Base-by-base conservation (phyloP, 768 basidiomycete species). In the Tulasnella sp. region DNA sequence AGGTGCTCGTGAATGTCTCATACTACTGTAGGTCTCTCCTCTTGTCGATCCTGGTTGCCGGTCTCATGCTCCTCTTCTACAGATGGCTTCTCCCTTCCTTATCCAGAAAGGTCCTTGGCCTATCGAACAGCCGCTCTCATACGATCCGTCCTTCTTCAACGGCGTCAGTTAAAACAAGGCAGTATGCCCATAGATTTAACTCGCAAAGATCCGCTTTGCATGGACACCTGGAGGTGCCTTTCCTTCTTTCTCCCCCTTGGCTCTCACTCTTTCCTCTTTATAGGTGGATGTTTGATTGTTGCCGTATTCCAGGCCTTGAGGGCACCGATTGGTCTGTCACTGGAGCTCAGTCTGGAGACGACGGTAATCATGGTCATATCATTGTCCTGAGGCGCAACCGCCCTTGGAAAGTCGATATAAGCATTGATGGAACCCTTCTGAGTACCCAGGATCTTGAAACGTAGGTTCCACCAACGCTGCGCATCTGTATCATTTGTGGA, bases 221-320 rank as follows among this genome's bases (percentile, higher is more conserved):
- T 91, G 88, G 88, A 91, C 65, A 84, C 84, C 6, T 90, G 84
- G 68, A 73, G 86, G 85, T 83, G 61, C 53, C 71, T 49, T 40
- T 19, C 3, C 7, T 15, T 6, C 11, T 3, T 40, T 37, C 43
- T 9, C 3, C 8, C 21, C 8, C 19, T 45, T 46, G 17, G 23
- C 4, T 11, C 25, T 25, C 6, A 21, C 35, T 17, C 23, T 37
- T 2, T 21, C 27, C 19, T 40, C 21, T 17, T 23, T 45, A 25
- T 52, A 86, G 86, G 49, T 91, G 88, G 88, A 89, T 91, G 88
- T 91, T 91, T 62, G 88, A 91, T 66, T 88, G 86, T 67, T 86
- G 80, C 61, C 84, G 88, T 55, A 73, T 91, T 17, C 88, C 88
- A 2, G 84, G 84, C 1, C 68, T 72, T 8, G 75, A 83, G 42